Evolutionary conservation across 129 eudicot species (phyloP), one percentile per base, ranked within the genome.

Genomic region (Chrysanthemum lavandulifolium): DNA sequence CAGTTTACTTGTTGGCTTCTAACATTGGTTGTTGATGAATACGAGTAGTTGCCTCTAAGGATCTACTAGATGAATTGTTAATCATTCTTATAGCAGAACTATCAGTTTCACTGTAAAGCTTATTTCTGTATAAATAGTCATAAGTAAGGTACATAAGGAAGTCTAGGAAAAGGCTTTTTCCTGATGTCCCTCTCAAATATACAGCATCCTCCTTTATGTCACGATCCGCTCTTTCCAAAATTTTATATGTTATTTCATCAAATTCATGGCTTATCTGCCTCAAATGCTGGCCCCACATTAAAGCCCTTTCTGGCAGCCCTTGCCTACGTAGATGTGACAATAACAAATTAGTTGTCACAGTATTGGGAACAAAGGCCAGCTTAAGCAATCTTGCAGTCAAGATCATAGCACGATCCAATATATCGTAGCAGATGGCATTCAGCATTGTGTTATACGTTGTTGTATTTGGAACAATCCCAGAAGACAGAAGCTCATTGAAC

Each of bases 301-400:
- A 67, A 23, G 99, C 78, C 89, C 88, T 90, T 48, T 79, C 83
- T 2, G 97, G 97, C 73, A 84, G 57, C 40, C 99, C 96, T 71
- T 90, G 94, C 82, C 88, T 94, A 67, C 85, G 68, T 54, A 90
- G 77, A 64, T 90, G 95, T 63, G 97, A 88, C 81, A 94, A 59
- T 78, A 93, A 84, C 77, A 83, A 79, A 70, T 90, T 94, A 10
- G 81, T 78, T 11, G 99, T 90, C 76, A 90, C 96, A 33, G 79
- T 77, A 80, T 94, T 87, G n/a, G 99, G 99, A 51, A 86, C 84
- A 88, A 94, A 90, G 5, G 89, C 93, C 86, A 94, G 76, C 82
- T 94, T 94, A 69, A 90, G 91, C 88, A 94, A 73, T 75, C 83
- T 94, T 0, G 89, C 99, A 53, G 89, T 78, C 84, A 94, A 69